Evolutionary conservation across 441 rosid species (phyloP), one percentile per base, ranked within the genome.

Genomic region (Croton setiger): DNA sequence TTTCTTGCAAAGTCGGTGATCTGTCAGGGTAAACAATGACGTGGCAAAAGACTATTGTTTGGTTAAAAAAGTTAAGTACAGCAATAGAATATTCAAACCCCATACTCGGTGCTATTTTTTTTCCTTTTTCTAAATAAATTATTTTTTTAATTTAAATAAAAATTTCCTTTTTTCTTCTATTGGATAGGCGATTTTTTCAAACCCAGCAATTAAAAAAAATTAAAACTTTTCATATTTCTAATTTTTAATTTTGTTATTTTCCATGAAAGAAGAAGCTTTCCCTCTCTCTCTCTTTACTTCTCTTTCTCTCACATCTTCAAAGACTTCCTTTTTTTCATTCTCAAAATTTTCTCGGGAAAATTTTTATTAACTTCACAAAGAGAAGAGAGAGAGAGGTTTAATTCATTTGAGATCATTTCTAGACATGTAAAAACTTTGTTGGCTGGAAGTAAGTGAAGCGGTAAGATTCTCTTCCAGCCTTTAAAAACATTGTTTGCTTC

Each of bases 181-280:
- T 83, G 87, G 84, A 75, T 79, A 74, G 85, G 69, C 83, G 80
- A 75, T 79, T 86, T 82, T 79, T 80, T 75, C 80, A 67, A 75
- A 64, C 49, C 14, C 59, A 23, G 12, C 5, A 55, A 51, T n/a
- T 51, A 0, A 15, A 3, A 23, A 23, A 23, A 43, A n/a, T 55
- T 17, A 51, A 51, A n/a, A n/a, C 3, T 12, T 63, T 49, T 55
- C 18, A 31, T 35, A 31, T 67, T 54, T 63, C 15, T 55, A 66
- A 56, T 67, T 63, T 36, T 35, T 53, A 70, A 54, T 70, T 80
- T 81, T 64, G 66, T 74, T 47, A 68, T 79, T 80, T 81, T 60
- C 69, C 76, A 52, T 56, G 77, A 76, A 59, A 67, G 75, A 47
- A 67, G 88, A 69, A 71, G 41, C 67, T 75, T 69, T 74, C 35